Evolutionary conservation across 1,139 yeast species (phyloP), one percentile per base, ranked within the genome.

Genomic region (Meyerozyma carpophila): DNA sequence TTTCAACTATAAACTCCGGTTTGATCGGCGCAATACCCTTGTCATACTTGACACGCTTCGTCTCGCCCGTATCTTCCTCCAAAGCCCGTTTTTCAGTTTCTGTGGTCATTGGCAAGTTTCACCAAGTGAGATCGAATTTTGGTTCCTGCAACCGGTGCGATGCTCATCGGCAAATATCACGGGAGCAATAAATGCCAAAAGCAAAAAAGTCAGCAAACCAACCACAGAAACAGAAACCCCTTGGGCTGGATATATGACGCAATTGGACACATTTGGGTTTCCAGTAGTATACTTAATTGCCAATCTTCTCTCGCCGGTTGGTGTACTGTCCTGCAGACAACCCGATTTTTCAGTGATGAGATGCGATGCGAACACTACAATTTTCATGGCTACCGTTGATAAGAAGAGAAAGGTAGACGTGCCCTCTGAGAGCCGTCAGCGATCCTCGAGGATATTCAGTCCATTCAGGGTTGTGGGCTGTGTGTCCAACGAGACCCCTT

Each of bases 401-500:
- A 65, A 65, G 50, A 59, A 63, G 49, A 55, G 68, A 39, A 63
- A 58, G 44, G 46, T 60, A 9, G 46, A 43, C 7, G 36, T 43
- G 8, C 45, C 44, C 13, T 41, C 46, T 14, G 29, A 40, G 29
- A 45, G 42, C 41, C 48, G 63, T 4, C 75, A 81, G 2, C 73
- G 68, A 50, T 66, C 78, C 29, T 70, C 75, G 3, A 63, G 60
- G 46, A 66, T 73, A 18, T 73, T 70, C 56, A 68, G 74, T 47
- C 78, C 78, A 1, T 73, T 73, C 53, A 54, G 78, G 46, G 74
- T 70, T 3, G 51, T 73, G 8, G 94, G 94, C 7, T 82, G 82
- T 58, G 88, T 85, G 25, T 73, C 89, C 29, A 88, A 89, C 57
- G 84, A 81, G 28, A 74, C 78, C 1, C 98, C 98, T 2, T 86